These are phyloP conservation scores for Brassica juncea DNA, from an alignment of 345 rosid genomes.

Conservation along the genomic window DNA sequence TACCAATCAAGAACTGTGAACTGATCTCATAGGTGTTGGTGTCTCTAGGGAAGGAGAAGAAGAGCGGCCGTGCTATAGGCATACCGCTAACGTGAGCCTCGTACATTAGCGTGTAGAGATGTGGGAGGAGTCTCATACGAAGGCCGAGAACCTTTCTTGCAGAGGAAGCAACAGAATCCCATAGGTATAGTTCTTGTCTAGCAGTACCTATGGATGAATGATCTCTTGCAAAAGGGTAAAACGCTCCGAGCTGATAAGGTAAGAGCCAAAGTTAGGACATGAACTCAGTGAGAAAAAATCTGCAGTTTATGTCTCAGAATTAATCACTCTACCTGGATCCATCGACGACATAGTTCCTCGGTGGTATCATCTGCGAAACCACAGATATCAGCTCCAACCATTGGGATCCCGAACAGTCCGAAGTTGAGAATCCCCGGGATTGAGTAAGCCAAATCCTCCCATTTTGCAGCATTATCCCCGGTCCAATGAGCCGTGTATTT, in stretches of 20 bases:
- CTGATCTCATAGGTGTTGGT: conserved; percentile 49
- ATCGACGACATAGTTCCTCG: conserved; percentile 69
- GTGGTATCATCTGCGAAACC: conserved; percentile 59
- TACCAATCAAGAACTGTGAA: conserved; percentile 61
- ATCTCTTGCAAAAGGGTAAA: conserved; percentile 83
- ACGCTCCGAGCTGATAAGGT: conserved; percentile 65
- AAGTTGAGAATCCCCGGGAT: conserved; percentile 64
- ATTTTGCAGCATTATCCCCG: conserved; percentile 66
- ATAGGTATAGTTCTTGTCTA: conserved; percentile 70
- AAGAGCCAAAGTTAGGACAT: conserved; percentile 19
- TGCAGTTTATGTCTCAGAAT: background rate
- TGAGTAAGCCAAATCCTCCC: conserved; percentile 65
- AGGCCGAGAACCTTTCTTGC: conserved; percentile 71
- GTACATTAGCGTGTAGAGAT: conserved; percentile 67
- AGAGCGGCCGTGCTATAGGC: conserved; percentile 77
- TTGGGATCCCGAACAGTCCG: conserved; percentile 79
- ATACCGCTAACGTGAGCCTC: conserved; percentile 58
- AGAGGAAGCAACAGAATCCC: conserved; percentile 73
- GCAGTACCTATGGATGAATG: conserved; percentile 41
- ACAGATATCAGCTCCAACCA: conserved; percentile 86
- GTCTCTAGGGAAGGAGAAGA: conserved; percentile 71
- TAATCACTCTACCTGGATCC: conserved; percentile 66
- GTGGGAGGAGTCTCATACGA: conserved; percentile 67
- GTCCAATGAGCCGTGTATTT: conserved; percentile 85
- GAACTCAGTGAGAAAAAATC: background rate